Evolutionary conservation across 129 eudicot genomes (phyloP), one percentile per base, ranked within the genome.

Genomic region (Flaveria robusta): DNA sequence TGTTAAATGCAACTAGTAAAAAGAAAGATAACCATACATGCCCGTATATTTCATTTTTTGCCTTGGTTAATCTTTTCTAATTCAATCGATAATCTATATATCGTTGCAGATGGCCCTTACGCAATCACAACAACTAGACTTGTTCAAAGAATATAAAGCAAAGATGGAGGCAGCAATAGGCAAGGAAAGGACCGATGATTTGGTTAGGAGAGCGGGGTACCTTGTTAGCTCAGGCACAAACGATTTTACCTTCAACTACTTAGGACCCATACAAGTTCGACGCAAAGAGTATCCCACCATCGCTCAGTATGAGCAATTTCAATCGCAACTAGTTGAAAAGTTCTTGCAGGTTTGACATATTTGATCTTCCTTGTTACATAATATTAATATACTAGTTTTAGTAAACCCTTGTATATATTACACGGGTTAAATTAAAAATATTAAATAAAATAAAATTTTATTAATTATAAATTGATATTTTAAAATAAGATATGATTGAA

Each of bases 161-260:
- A 82, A 77, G 72, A 23, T 82, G 56, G 70, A 41, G 55, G 69
- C 24, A 20, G 75, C 79, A 5, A 77, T 82, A 43, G 85, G 85
- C 49, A 71, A 71, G 65, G 85, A 82, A 71, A 77, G 66, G 43
- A 82, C 85, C 2, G 60, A 82, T 34, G 85, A 82, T 82, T 43
- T 82, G 43, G 81, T 82, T 23, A 42, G 65, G 9, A 52, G 79
- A 37, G 85, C 82, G 0, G 85, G 75, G 45, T 82, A 76, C 27
- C 42, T 82, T 65, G 43, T 77, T 23, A 82, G 85, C 65, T 76
- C 85, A 2, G 85, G 85, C 41, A 82, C 85, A 23, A 82, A 82
- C 7, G 85, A 82, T 71, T 82, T 76, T 74, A 71, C 70, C 29
- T 82, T 82, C 64, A 82, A 82, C 74, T 82, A 82, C 69, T 71